Conservation (phyloP, 805 yeast species). For the Yamadazyma tumulicola region DNA sequence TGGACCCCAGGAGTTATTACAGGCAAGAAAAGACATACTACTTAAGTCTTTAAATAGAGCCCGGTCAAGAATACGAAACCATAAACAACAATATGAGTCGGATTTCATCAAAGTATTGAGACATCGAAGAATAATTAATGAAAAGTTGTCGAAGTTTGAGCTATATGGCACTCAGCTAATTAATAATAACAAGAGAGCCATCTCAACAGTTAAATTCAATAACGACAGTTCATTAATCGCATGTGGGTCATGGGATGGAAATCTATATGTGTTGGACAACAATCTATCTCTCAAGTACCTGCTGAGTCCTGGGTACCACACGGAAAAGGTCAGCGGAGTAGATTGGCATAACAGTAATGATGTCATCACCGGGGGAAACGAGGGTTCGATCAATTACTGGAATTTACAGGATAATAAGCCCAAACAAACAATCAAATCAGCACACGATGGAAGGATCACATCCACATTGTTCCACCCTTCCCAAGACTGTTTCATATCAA, state of each 20-base stretch:
- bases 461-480: conserved; percentile 64
- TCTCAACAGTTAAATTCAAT: conserved; percentile 54
- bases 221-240: conserved; percentile 42
- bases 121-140: conserved; percentile 43
- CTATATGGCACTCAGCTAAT: conserved; percentile 68
- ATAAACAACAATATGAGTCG: conserved; percentile 23
- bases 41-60: conserved; percentile 49
- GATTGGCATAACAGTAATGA: conserved; percentile 48
- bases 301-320: conserved; percentile 41
- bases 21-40: conserved; percentile 52
- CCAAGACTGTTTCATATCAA: conserved; percentile 54
- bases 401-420: conserved; percentile 15
- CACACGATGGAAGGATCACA: conserved; percentile 53
- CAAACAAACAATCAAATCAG: conserved; percentile 15
- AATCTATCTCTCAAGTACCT: conserved; percentile 28
- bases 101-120: conserved; percentile 43
- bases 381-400: conserved; percentile 37
- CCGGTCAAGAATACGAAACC: conserved; percentile 33
- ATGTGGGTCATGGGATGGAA: conserved; percentile 84
- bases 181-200: conserved; percentile 56
- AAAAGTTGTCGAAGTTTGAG: conserved; percentile 31
- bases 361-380: conserved; percentile 36
- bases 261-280: conserved; percentile 46
- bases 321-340: conserved; percentile 67
- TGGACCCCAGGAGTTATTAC: conserved; percentile 52